Evolutionary conservation across 805 yeast genomes (phyloP), one percentile per base, ranked within the genome.

Genomic region (Nakazawaea wyomingensis): DNA sequence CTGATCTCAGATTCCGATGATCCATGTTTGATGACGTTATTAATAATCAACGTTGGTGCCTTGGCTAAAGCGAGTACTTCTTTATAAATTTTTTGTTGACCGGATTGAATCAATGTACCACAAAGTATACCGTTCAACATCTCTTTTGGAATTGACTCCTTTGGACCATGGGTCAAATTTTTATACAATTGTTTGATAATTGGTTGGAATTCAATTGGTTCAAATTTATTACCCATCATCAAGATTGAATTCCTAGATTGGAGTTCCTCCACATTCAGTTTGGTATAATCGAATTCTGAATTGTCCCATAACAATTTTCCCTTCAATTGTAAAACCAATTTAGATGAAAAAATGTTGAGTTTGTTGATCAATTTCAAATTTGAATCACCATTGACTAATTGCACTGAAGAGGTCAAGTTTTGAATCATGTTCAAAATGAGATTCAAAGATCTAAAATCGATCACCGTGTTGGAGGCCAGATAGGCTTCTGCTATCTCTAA

Each of bases 51-150:
- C 34, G 70, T 65, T 5, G 80, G 66, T 44, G 69, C 69, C 48
- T 77, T 78, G 10, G 71, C 74, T 16, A 81, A 55, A 26, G 75
- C 76, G 27, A 72, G 59, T 5, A 80, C 60, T 50, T 74, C 80
- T 57, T 82, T 82, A 70, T 80, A 82, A 29, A 77, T 80, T 49
- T 76, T 73, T 39, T 61, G 59, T 29, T 62, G 61, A 33, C 60
- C 59, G 22, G 60, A 55, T 27, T 78, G 61, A 3, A 68, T 58
- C 9, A 71, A 59, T 3, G 37, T 20, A 7, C 41, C 40, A 10
- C 69, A 62, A 39, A 81, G 60, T 5, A 70, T 61, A 21, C 75
- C 62, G 7, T 68, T 60, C 14, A 77, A 54, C 16, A 82, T 49
- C 48, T 72, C 77, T 39, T 63, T 64, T 2, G 89, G 86, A 31